Evolutionary conservation across 805 yeast species (phyloP), one percentile per base, ranked within the genome.

Genomic region (Lachancea meyersii): DNA sequence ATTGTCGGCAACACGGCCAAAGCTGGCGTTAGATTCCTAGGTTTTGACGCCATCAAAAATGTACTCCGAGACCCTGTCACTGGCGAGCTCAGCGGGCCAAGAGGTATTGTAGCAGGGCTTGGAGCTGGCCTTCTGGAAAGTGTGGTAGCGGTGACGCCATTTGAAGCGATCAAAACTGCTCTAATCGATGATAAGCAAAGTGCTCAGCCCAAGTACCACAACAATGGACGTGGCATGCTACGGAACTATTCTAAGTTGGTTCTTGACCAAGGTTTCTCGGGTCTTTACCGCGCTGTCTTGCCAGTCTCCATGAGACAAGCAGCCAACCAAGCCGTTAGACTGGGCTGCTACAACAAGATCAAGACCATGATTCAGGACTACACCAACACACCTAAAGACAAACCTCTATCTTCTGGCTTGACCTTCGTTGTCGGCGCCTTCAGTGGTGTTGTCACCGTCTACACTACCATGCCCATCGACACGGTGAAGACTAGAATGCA

Each of bases 401-500:
- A 80, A 49, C 94, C 95, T 3, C 72, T 91, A 47, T 75, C 86
- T 38, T 77, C 94, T 2, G 77, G 75, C 1, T 70, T 86, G 46
- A 93, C 97, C 0, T 93, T 91, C 63, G 72, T 79, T 1, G 83
- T 93, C 13, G 98, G 98, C 34, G 86, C 95, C 3, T 75, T 86
- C 57, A 89, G 96, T 2, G 96, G 96, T 35, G 72, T 83, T 34
- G 79, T 88, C 40, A 88, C 96, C 0, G 96, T 88, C 9, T 88
- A 88, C 64, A 70, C 93, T 3, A 88, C 96, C 2, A 88, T 88
- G 96, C 96, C 96, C 7, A 82, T 88, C 32, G 96, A 88, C 59
- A 88, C 96, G 1, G 95, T 88, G 48, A 91, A 91, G 68, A 93
- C 97, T 1, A 77, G 98, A 64, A 91, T 91, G 96, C 98, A 91